Base-by-base conservation (phyloP, 352 stramenopile species). In the Thalassiosira allenii region DNA sequence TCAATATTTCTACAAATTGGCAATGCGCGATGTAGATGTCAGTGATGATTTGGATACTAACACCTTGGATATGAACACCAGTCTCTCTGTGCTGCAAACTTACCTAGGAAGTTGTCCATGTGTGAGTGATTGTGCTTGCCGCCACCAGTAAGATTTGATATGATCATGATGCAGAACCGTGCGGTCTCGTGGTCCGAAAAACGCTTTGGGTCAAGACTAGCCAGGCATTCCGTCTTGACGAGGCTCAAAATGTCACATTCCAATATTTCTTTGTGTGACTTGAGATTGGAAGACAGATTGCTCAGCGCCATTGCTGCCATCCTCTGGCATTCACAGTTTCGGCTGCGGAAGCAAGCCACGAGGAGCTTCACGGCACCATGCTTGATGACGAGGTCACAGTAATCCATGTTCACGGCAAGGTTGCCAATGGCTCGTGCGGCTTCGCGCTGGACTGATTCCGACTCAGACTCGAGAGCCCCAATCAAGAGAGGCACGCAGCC, bases 221-320 rank as follows among this genome's bases (percentile, higher is more conserved):
- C 90, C 52, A 95, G 84, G 20, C 97, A 96, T 23, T 97, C 94
- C 0, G 91, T 92, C 12, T 98, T 88, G 14, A 98, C 84, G 3
- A 96, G 91, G 54, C 92, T 89, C 8, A 98, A 89, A 17, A 98
- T 93, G 17, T 94, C 95, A 40, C 92, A 81, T 54, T 91, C 69
- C 3, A 98, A 81, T 84, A 99, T 93, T 76, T 98, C 95, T 0
- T 89, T 78, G 71, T 98, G 96, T 70, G 98, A 97, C 43, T 97
- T 96, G 0, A 98, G 85, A 80, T 98, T 98, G 22, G 95, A 97
- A 22, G 92, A 95, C 20, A 98, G 75, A 69, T 98, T 99, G 57
- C 94, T 97, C 29, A 99, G 80, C 37, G 96, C 96, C 96, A 99
- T 98, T 37, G 95, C 92, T 2, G 95, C 95, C 96, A 98, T 98